Evolutionary conservation across 257 asterid species (phyloP).

Genomic region (Solanum medicagineum): DNA sequence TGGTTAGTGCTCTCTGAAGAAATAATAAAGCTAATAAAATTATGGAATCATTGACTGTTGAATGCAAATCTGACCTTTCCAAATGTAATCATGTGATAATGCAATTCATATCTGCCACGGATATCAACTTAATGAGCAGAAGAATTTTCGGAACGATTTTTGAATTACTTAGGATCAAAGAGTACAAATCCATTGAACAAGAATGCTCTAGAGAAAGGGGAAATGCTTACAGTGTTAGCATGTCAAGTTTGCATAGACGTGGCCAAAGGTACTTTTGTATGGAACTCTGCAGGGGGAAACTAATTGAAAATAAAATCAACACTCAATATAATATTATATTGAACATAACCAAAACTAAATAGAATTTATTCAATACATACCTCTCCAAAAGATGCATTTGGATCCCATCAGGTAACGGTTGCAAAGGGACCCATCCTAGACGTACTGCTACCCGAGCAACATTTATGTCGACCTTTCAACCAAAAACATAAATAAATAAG

Average conservation of each 20-base stretch:
- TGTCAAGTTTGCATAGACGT: conserved; percentile 10
- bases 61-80: conserved; percentile 35
- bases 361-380: conserved; percentile 13
- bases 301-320: background rate
- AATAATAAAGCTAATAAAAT: background rate
- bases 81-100: conserved; percentile 39
- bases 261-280: conserved; percentile 59
- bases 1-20: background rate
- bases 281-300: conserved; percentile 36
- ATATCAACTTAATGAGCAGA: background rate
- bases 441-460: conserved; percentile 49
- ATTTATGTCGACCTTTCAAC: conserved; percentile 50
- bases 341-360: background rate
- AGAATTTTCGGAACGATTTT: background rate
- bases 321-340: background rate
- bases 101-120: conserved; percentile 32
- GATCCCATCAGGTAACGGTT: conserved; percentile 38
- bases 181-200: background rate
- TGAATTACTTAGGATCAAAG: background rate
- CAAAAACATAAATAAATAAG: background rate
- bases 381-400: conserved; percentile 32
- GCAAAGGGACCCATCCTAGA: conserved; percentile 63
- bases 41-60: background rate
- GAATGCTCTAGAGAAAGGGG: background rate
- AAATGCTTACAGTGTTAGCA: conserved; percentile 11